These are phyloP conservation scores for Lophium mytilinum DNA, from an alignment of 495 filamentous ascomycete genomes.

Conservation along the genomic window DNA sequence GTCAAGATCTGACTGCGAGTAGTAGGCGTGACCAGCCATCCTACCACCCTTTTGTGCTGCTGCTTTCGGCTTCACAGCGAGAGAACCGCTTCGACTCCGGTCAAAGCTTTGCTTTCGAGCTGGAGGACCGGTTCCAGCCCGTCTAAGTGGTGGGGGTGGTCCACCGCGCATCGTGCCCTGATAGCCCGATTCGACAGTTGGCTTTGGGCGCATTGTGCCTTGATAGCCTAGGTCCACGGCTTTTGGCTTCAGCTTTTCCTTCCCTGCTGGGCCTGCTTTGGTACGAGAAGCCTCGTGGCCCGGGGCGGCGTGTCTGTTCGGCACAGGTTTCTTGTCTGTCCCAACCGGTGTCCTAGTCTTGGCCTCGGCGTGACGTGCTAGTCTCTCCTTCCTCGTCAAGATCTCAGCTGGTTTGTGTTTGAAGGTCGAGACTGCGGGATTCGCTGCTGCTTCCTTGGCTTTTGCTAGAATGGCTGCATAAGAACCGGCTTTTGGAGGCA, in stretches of 20 bases:
- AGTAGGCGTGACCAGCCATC: constrained; percentile 29
- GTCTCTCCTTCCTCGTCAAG: constrained; percentile 30
- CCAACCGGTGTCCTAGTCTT: constrained; percentile 12
- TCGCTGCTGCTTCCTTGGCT: constrained; percentile 44
- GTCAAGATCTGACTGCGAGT: constrained; percentile 30
- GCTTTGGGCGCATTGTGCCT: constrained; percentile 44
- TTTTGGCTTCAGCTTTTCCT: constrained; percentile 20
- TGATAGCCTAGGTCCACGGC: constrained; percentile 35
- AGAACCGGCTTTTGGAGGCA: neutral
- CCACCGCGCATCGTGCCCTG: constrained; percentile 48
- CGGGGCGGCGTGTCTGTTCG: neutral
- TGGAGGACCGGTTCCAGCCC: constrained; percentile 34
- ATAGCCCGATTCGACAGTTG: constrained; percentile 39
- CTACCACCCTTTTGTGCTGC: constrained; percentile 8
- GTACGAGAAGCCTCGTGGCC: neutral
- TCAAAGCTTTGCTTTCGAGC: constrained; percentile 3
- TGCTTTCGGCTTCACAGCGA: neutral
- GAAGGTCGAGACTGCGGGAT: constrained; percentile 30
- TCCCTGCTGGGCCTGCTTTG: constrained; percentile 4
- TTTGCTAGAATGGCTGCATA: constrained; percentile 62
- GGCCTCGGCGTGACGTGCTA: constrained; percentile 19
- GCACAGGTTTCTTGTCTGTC: constrained; percentile 14
- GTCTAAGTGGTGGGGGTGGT: constrained; percentile 24
- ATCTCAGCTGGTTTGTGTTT: constrained; percentile 41
- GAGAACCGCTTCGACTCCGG: constrained; percentile 2